Percentiles rank a stretch among this genome's conserved stretches.
phyloP scores from a whole-genome alignment of 805 yeast genomes.

The Trichomonascus vanleenenianus region DNA sequence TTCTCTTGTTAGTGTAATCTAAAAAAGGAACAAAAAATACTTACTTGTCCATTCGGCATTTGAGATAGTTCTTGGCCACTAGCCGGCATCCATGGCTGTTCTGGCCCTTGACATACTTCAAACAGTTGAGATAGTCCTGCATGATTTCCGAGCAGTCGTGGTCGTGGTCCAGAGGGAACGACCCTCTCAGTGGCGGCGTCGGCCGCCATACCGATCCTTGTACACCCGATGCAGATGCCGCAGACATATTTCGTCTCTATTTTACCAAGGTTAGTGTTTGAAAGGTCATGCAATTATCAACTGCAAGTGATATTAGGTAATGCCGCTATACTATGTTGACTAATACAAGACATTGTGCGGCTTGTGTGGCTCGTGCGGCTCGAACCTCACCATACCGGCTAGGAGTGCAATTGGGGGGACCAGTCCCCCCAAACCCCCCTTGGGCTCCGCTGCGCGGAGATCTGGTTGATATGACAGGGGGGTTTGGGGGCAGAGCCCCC shows the following conservation, averaged over 20 bases:
- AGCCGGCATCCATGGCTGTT: conserved; percentile 89
- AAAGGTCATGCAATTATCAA: too few species aligned
- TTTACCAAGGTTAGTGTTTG: too few species aligned
- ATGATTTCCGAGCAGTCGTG: conserved; percentile 73
- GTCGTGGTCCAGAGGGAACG: conserved; percentile 89
- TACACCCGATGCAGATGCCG: conserved; percentile 21
- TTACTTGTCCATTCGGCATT: conserved; percentile 79
- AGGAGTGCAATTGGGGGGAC: too few species aligned
- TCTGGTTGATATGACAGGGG: too few species aligned
- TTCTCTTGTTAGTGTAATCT: conserved; percentile 5
- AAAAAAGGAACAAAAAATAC: conserved; percentile 21
- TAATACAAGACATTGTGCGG: too few species aligned
- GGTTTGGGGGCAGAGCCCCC: too few species aligned
- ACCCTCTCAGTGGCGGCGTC: conserved; percentile 93
- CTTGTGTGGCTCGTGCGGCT: too few species aligned
- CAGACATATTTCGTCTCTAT: conserved; percentile 19
- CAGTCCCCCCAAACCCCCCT: too few species aligned
- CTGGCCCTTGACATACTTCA: conserved; percentile 67
- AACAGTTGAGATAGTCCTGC: conserved; percentile 68
- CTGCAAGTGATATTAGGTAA: too few species aligned
- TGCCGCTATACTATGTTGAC: too few species aligned
- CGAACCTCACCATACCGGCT: too few species aligned
- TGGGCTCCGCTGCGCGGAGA: too few species aligned
- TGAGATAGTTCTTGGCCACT: conserved; percentile 71
- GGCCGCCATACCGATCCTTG: conserved; percentile 34